Conservation (phyloP, 805 yeast genomes). For the Vanderwaltozyma tropicalis region DNA sequence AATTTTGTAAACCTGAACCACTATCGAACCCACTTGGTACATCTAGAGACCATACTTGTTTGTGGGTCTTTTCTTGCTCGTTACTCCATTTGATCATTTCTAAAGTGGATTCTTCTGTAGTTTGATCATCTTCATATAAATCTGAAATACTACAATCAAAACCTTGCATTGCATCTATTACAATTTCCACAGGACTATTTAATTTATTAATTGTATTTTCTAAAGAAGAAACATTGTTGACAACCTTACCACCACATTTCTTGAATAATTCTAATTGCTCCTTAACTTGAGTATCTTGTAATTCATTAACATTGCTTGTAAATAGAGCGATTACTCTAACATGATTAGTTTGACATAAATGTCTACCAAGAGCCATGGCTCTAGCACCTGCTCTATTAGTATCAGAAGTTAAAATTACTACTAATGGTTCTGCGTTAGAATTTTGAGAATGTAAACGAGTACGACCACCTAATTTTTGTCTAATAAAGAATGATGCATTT, state of each 20-base stretch:
- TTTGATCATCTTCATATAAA: constrained; percentile 9
- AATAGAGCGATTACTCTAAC: constrained; percentile 51
- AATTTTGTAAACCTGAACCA: constrained; percentile 50
- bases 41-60: constrained; percentile 46
- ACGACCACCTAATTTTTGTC: constrained; percentile 58
- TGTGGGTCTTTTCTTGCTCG: constrained; percentile 5
- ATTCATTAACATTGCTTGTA: constrained; percentile 20
- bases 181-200: constrained; percentile 68
- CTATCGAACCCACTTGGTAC: constrained; percentile 78
- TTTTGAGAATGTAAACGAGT: constrained; percentile 53
- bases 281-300: constrained; percentile 26
- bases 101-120: constrained; percentile 12
- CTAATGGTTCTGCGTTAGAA: constrained; percentile 72
- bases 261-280: constrained; percentile 47
- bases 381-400: constrained; percentile 57
- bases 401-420: constrained; percentile 62
- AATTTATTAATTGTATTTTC: constrained; percentile 33
- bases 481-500: constrained; percentile 49
- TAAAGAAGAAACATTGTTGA: constrained; percentile 29
- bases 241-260: constrained; percentile 61
- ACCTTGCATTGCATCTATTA: constrained; percentile 80
- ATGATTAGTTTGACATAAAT: constrained; percentile 49
- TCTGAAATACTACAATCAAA: constrained; percentile 49
- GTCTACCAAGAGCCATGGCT: constrained; percentile 72
- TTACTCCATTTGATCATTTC: constrained; percentile 62